Percentiles rank a stretch among this genome's conserved stretches.
These are phyloP conservation scores for Xylariaceae sp. DNA, from an alignment of 2,329 filamentous ascomycete species.

Conservation along the genomic window DNA sequence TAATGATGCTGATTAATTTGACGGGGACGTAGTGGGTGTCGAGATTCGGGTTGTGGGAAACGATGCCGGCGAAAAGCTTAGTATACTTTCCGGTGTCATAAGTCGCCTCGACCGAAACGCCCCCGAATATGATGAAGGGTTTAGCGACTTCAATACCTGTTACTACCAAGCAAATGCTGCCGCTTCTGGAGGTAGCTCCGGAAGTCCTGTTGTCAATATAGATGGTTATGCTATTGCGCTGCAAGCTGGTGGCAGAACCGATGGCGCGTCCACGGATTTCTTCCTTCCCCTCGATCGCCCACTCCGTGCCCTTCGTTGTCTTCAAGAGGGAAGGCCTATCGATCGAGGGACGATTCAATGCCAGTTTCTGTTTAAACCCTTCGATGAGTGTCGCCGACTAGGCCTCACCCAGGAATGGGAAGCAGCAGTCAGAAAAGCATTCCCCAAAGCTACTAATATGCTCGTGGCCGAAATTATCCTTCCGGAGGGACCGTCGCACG, in stretches of 20 bases:
- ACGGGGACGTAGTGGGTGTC: conserved; percentile 62
- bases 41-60: conserved; percentile 98
- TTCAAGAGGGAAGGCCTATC: conserved; percentile 70
- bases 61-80: conserved; percentile 96
- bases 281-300: conserved; percentile 93
- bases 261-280: conserved; percentile 96
- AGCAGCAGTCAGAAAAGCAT: conserved; percentile 72
- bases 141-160: conserved; percentile 92
- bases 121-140: conserved; percentile 95
- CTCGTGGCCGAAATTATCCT: conserved; percentile 93
- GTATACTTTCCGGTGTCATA: conserved; percentile 95
- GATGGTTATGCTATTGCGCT: conserved; percentile 88
- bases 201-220: conserved; percentile 94
- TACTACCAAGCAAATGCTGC: conserved; percentile 98
- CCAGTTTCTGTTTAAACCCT: conserved; percentile 94
- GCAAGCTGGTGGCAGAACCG: conserved; percentile 88
- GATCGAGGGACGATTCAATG: conserved; percentile 96
- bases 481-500: conserved; percentile 80
- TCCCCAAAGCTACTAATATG: conserved; percentile 94
- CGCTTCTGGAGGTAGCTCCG: conserved; percentile 95
- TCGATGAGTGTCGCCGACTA: conserved; percentile 90
- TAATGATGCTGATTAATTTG: conserved; percentile 10
- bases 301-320: conserved; percentile 77
- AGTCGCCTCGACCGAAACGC: conserved; percentile 94
- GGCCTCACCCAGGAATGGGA: conserved; percentile 85